Evolutionary conservation across 345 rosid species (phyloP).

Genomic region (Dimocarpus longan): DNA sequence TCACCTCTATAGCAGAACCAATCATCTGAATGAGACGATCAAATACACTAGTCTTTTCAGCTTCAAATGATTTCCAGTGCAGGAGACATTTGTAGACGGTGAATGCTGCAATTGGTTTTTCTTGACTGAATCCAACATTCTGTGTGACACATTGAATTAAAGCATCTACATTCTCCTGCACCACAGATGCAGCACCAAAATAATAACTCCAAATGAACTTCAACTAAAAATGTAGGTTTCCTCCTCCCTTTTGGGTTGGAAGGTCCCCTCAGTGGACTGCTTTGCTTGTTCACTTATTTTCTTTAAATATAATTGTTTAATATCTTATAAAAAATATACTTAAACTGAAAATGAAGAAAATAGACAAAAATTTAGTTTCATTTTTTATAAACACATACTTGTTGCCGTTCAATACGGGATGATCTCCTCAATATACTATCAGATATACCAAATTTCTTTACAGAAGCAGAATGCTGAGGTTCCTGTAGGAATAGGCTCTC

Average conservation of each 20-base stretch:
- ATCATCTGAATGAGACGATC: constrained; percentile 90
- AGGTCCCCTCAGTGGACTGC: not conserved
- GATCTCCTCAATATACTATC: constrained; percentile 61
- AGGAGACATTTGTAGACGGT: constrained; percentile 92
- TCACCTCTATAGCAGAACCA: constrained; percentile 90
- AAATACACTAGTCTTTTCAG: constrained; percentile 87
- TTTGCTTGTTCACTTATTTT: not conserved
- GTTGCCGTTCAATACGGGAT: constrained; percentile 66
- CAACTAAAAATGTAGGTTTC: not conserved
- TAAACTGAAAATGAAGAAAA: not conserved
- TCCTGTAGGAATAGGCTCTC: constrained; percentile 46
- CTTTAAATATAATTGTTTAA: not conserved
- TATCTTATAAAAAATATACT: too few species aligned
- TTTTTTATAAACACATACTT: constrained; percentile 48
- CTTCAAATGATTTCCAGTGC: constrained; percentile 87
- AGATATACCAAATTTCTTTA: constrained; percentile 51
- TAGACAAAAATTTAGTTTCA: not conserved
- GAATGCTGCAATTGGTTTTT: constrained; percentile 80
- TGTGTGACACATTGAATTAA: constrained; percentile 63
- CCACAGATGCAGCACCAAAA: constrained; percentile 20
- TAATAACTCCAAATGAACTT: constrained; percentile 14
- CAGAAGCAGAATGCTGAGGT: constrained; percentile 46
- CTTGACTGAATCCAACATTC: constrained; percentile 73
- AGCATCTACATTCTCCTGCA: constrained; percentile 74
- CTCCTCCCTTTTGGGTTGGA: not conserved